These are phyloP conservation scores for Diaporthe vaccinii DNA, from an alignment of 2,329 filamentous ascomycete genomes.

Conservation along the genomic window DNA sequence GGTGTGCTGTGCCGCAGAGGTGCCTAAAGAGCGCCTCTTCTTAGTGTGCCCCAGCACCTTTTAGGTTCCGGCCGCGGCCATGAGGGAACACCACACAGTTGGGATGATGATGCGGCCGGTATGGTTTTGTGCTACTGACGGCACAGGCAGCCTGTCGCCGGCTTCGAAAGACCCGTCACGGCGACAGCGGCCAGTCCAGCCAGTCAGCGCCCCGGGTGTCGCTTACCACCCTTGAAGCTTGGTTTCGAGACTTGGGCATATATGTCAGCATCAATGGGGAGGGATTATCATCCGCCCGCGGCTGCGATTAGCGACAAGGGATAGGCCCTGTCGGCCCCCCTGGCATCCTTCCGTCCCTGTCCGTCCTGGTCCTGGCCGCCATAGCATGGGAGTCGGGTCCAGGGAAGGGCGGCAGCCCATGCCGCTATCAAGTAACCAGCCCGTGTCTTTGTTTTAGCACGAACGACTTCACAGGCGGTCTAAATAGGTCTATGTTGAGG, in stretches of 20 bases:
- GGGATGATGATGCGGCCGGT: constrained; percentile 35
- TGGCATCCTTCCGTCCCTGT: constrained; percentile 24
- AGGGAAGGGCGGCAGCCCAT: constrained; percentile 41
- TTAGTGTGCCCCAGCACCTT: constrained; percentile 13
- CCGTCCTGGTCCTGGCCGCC: constrained; percentile 34
- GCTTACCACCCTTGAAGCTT: constrained; percentile 30
- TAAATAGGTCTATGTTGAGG: not conserved
- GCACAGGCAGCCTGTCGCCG: constrained; percentile 18
- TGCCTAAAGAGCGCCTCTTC: constrained; percentile 30
- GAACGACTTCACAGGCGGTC: constrained; percentile 42
- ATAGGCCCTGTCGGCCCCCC: constrained; percentile 21
- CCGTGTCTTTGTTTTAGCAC: constrained; percentile 49
- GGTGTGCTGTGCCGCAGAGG: constrained; percentile 35
- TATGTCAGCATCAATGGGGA: constrained; percentile 1
- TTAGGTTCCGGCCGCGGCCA: constrained; percentile 11
- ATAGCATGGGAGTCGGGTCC: constrained; percentile 29
- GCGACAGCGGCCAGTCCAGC: constrained; percentile 11
- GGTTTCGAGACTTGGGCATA: constrained; percentile 16
- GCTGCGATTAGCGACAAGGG: constrained; percentile 38
- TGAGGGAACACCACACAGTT: constrained; percentile 4
- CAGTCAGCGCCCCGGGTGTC: constrained; percentile 17
- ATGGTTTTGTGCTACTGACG: constrained; percentile 27
- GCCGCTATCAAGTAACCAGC: constrained; percentile 39
- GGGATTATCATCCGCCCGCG: constrained; percentile 37
- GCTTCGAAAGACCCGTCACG: not conserved